Evolutionary conservation across 345 rosid genomes (phyloP).

Genomic region (Salix brachista): DNA sequence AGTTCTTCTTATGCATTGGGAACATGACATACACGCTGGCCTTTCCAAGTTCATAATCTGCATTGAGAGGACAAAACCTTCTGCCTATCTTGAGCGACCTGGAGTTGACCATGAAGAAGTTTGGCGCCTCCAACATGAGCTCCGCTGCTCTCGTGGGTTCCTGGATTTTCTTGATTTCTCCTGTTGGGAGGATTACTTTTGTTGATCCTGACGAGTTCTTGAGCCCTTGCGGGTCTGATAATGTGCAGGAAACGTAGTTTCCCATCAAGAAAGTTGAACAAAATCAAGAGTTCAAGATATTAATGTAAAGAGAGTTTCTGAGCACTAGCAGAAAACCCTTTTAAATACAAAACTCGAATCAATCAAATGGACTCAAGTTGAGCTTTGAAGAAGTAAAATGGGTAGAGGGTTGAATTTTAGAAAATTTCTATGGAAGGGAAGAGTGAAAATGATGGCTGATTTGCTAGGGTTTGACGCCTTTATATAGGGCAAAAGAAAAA

Average conservation of each 20-base stretch:
- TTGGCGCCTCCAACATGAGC: constrained; percentile 22
- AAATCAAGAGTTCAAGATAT: neutral
- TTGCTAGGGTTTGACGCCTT: neutral
- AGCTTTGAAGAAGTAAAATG: neutral
- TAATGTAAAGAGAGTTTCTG: neutral
- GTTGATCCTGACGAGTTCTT: neutral
- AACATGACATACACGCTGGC: constrained; percentile 14
- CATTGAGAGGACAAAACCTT: constrained; percentile 16
- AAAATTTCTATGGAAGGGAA: neutral
- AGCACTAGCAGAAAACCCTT: too few relatives aligned
- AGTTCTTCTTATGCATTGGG: constrained; percentile 18
- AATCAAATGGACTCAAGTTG: too few relatives aligned
- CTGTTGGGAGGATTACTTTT: constrained; percentile 12
- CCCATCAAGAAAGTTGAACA: constrained; percentile 11
- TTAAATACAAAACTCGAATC: too few relatives aligned
- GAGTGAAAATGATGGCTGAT: neutral
- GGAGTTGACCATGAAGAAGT: constrained; percentile 13
- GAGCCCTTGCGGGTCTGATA: neutral
- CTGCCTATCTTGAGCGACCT: constrained; percentile 4
- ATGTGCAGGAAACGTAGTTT: constrained; percentile 11
- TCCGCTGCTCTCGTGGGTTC: constrained; percentile 18
- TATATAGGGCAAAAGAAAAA: neutral
- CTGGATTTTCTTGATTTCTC: constrained; percentile 13
- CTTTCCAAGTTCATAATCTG: constrained; percentile 13
- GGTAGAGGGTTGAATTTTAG: neutral